Evolutionary conservation across 371 early-diverging fungal species (phyloP), one percentile per base, ranked within the genome.

Genomic region (Nosema muscidifuracis): DNA sequence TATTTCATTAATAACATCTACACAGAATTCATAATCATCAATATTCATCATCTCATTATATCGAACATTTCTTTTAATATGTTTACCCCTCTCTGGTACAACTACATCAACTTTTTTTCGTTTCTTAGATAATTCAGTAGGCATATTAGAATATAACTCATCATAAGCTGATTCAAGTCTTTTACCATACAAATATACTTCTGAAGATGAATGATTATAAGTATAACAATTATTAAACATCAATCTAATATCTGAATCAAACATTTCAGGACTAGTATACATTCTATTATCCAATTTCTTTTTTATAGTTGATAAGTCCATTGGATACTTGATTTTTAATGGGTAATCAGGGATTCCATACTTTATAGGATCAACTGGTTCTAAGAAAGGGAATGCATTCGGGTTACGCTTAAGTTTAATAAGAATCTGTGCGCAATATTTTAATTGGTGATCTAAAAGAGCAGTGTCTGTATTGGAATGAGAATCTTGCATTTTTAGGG

Each of bases 251-350:
- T 90, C 90, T 12, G 77, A 83, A 66, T 87, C 84, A 74, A 94
- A 88, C 7, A 87, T 87, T 0, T 80, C 78, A 9, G 82, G 53
- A 7, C 65, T 75, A 1, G 20, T 30, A 64, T 88, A 88, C 58
- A 79, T 80, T 26, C 85, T 83, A 0, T 57, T 51, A 43, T 85
- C 89, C 16, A 97, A 81, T 80, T 92, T 92, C 51, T 83, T 83
- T 69, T 90, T 90, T 18, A 94, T 88, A 0, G 97, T 97, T 10
- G 89, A 87, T 6, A 97, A 81, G 76, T 97, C 99, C 95, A 99
- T 97, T 0, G 99, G 99, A 30, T 86, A 76, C 78, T 90, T 92
- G 82, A 99, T 87, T 75, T 90, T 87, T 10, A 87, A 86, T 22
- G 88, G 89, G 81, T 99, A 99, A 75, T 91, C 92, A 1, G 95